These are phyloP conservation scores for Amoebophrya sp. DNA, from an alignment of 169 alveolate species.

Conservation along the genomic window DNA sequence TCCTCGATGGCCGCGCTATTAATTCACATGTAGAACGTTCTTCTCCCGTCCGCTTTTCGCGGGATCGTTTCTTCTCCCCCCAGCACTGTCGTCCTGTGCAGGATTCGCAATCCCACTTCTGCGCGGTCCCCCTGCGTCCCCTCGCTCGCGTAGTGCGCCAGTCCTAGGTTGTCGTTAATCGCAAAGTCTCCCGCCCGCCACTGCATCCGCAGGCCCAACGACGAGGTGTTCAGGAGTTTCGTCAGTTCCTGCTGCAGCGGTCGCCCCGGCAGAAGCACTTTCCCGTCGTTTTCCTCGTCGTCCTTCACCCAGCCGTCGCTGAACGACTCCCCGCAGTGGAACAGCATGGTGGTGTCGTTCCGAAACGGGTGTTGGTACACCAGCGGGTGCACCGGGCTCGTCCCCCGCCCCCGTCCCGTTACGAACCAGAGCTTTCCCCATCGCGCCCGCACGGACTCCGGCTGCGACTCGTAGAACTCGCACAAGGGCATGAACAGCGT, in stretches of 20 bases:
- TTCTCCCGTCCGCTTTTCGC: background rate
- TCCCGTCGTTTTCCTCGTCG: background rate
- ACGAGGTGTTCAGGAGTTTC: background rate
- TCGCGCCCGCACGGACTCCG: background rate
- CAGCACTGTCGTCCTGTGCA: conserved; percentile 9
- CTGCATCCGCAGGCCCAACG: background rate
- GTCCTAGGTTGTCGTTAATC: conserved; percentile 7
- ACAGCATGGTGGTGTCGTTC: conserved; percentile 1
- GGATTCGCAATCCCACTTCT: background rate
- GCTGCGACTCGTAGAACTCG: background rate
- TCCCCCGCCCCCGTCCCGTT: background rate
- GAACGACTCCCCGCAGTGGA: conserved; percentile 15
- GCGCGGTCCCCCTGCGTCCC: conserved; percentile 6
- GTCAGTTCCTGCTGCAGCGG: conserved; percentile 6
- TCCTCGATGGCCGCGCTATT: too few species aligned
- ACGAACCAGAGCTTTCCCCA: conserved; percentile 7
- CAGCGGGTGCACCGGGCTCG: conserved; percentile 9
- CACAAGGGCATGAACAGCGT: conserved; percentile 1
- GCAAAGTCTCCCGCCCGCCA: conserved; percentile 18
- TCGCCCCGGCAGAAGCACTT: background rate
- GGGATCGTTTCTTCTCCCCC: conserved; percentile 5
- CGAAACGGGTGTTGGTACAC: conserved; percentile 10
- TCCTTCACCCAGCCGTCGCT: conserved; percentile 6
- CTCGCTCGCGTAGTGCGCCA: conserved; percentile 12
- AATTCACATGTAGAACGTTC: background rate